phyloP scores from a whole-genome alignment of 2,329 filamentous ascomycete species.

The Colletotrichum cereale region DNA sequence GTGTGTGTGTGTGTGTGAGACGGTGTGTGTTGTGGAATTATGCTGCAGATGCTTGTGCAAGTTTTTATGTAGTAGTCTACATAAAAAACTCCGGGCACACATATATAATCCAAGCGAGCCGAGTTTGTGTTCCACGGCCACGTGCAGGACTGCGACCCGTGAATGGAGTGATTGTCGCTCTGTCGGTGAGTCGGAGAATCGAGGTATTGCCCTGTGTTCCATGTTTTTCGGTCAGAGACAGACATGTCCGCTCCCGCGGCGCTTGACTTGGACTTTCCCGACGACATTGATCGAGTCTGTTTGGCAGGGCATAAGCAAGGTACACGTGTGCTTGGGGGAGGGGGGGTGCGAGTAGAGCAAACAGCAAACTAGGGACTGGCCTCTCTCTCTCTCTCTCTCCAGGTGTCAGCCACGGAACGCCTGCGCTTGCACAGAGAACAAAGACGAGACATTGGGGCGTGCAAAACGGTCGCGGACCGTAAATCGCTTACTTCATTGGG shows the following conservation, averaged over 20 bases:
- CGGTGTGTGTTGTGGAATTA: slow-evolving; percentile 1
- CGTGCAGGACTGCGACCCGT: background rate
- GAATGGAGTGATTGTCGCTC: background rate
- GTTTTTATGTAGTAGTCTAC: too few relatives aligned
- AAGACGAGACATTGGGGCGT: background rate
- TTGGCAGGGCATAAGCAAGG: background rate
- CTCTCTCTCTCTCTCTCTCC: background rate
- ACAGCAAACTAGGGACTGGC: background rate
- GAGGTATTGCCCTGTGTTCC: background rate
- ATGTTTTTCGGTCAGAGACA: background rate
- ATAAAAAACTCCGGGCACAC: background rate
- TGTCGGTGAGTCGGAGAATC: background rate
- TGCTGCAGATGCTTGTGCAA: slow-evolving; percentile 18
- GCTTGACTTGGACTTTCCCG: background rate
- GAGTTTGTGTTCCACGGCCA: background rate
- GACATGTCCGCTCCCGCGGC: background rate
- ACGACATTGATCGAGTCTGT: background rate
- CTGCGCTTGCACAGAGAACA: background rate
- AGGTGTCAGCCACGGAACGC: background rate
- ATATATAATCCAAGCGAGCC: background rate
- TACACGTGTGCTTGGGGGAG: background rate
- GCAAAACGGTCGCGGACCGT: background rate
- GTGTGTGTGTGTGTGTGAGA: background rate
- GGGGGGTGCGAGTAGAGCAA: slow-evolving; percentile 24
- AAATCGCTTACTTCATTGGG: slow-evolving; percentile 21